These are phyloP conservation scores for Rosa chinensis DNA, from an alignment of 306 rosid genomes.

Conservation along the genomic window DNA sequence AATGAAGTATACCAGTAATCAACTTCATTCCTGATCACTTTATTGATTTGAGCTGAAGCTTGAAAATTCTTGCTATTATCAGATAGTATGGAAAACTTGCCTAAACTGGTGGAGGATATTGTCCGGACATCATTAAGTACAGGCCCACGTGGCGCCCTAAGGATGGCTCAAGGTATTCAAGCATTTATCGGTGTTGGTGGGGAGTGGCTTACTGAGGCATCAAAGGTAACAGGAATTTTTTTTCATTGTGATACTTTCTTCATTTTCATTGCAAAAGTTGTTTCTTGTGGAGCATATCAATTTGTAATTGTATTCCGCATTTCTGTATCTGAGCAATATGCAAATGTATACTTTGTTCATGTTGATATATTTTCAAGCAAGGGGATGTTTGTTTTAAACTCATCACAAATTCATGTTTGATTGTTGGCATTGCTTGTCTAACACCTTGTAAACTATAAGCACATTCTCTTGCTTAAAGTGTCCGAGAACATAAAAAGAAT, in stretches of 20 bases:
- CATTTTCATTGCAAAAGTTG: not conserved
- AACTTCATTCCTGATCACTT: not conserved
- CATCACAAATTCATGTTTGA: not conserved
- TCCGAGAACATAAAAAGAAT: not conserved
- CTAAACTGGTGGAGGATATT: conserved; percentile 91
- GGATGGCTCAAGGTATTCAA: conserved; percentile 89
- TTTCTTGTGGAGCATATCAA: not conserved
- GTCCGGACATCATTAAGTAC: conserved; percentile 76
- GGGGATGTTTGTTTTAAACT: not conserved
- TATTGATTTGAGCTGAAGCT: conserved; percentile 10
- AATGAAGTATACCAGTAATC: not conserved
- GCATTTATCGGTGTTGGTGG: conserved; percentile 87
- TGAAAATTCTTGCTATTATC: conserved; percentile 23
- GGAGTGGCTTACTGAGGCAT: conserved; percentile 81
- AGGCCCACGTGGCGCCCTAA: conserved; percentile 83
- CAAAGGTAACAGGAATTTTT: conserved; percentile 45
- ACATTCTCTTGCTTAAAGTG: not conserved
- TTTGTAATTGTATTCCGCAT: not conserved
- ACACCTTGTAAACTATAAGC: not conserved
- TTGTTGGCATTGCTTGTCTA: not conserved
- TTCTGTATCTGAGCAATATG: not conserved
- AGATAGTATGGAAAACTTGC: conserved; percentile 71
- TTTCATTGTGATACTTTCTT: not conserved
- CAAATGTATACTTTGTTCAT: not conserved
- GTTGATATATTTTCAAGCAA: not conserved